These are phyloP conservation scores for Cordyceps farinosa DNA, from an alignment of 2,329 filamentous ascomycete species.

Conservation along the genomic window DNA sequence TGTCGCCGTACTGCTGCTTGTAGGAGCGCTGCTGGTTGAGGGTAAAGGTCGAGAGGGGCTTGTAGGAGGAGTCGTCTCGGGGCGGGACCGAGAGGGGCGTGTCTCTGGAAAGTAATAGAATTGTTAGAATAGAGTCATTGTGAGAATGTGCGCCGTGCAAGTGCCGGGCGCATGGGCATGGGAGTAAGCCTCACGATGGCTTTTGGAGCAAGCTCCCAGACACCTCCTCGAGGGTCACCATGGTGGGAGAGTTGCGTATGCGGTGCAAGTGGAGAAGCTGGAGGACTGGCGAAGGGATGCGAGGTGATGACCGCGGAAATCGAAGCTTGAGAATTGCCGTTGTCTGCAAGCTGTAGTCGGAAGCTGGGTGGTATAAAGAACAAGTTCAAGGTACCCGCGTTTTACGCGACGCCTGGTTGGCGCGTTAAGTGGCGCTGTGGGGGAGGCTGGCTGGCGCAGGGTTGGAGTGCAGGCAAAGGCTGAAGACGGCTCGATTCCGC, in stretches of 20 bases:
- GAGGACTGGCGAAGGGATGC: not conserved
- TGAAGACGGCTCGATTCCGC: not conserved
- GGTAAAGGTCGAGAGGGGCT: conserved; percentile 69
- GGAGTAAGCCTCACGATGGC: conserved; percentile 41
- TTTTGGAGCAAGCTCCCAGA: conserved; percentile 43
- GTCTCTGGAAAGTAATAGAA: conserved; percentile 24
- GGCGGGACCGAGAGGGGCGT: conserved; percentile 40
- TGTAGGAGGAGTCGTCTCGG: conserved; percentile 61
- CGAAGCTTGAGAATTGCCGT: not conserved
- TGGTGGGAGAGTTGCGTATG: conserved; percentile 23
- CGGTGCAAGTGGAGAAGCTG: conserved; percentile 6
- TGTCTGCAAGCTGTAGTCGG: not conserved
- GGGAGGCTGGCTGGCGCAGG: not conserved
- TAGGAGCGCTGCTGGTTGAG: conserved; percentile 73
- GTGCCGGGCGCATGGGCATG: not conserved
- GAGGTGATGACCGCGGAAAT: not conserved
- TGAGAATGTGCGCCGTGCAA: not conserved
- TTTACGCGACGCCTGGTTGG: conserved; percentile 15
- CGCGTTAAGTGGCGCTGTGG: conserved; percentile 15
- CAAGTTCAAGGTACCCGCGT: conserved; percentile 14
- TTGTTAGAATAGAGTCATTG: not conserved
- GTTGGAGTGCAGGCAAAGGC: not conserved
- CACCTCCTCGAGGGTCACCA: conserved; percentile 45
- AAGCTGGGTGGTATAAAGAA: not conserved
- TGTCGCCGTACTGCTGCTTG: conserved; percentile 92